Base-by-base conservation (phyloP, 352 stramenopile genomes). In the Phytophthora nicotianae region DNA sequence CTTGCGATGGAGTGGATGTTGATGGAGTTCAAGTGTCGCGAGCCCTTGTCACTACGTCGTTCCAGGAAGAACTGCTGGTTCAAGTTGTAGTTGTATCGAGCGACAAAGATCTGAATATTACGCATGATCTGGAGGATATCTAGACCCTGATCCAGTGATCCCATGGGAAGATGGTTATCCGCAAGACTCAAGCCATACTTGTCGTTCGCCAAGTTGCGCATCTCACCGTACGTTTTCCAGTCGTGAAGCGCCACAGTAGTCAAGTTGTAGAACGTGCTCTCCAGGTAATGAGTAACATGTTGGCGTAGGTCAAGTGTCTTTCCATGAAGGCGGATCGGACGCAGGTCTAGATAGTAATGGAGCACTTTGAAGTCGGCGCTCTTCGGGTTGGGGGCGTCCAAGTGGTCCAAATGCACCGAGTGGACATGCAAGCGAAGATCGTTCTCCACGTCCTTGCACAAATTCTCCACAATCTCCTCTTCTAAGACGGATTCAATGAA, bases 31-130 rank as follows among this genome's bases (percentile, higher is more conserved):
- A 98, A 52, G 65, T 97, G 90, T 24, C 95, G 95, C 21, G 90
- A 95, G 17, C 93, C 92, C 40, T 95, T 91, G 63, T 98, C 90
- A 48, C 88, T 91, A 37, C 81, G 83, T 23, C 91, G 85, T 60
- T 98, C 91, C 32, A 98, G 70, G 65, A 98, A 98, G 56, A 96
- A 91, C 58, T 98, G 95, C 71, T 98, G 91, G 65, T 98, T 98
- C 52, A 98, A 71, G 50, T 98, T 98, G 78, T 98, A 98, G 72
- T 97, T 98, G 82, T 95, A 97, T 13, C 82, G 71, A 17, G 79
- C 79, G 11, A 96, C 88, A 49, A 97, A 97, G 41, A 96, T 90
- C 72, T 97, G 81, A 64, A 98, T 97, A 68, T 98, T 97, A 48
- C 93, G 89, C 91, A 98, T 97, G 68, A 98, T 98, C 70, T 98